phyloP scores from a whole-genome alignment of 2,329 filamentous ascomycete genomes.

The Monosporascus sp. region DNA sequence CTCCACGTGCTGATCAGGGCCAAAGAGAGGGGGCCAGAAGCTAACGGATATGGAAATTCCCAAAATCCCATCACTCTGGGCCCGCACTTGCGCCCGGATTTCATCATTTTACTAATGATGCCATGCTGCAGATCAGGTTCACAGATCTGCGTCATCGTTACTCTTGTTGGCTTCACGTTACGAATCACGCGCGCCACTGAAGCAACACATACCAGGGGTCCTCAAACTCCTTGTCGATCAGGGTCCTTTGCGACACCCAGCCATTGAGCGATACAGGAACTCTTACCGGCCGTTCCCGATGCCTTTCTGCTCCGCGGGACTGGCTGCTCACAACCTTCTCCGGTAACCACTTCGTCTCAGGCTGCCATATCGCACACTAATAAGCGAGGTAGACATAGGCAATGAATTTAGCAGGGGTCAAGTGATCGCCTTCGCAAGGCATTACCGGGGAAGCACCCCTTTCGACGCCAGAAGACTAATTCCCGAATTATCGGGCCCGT shows the following conservation, averaged over 20 bases:
- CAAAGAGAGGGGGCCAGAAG: background rate
- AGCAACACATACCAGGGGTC: too few species aligned
- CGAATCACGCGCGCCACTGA: too few species aligned
- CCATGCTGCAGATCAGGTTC: background rate
- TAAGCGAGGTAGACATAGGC: background rate
- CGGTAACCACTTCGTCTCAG: too few species aligned
- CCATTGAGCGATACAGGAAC: too few species aligned
- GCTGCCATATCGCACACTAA: background rate
- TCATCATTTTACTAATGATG: background rate
- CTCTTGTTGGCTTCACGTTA: background rate
- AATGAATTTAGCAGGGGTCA: background rate
- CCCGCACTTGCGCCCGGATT: background rate
- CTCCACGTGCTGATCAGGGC: background rate
- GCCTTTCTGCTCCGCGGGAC: too few species aligned
- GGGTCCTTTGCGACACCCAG: too few species aligned
- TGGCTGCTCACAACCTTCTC: too few species aligned
- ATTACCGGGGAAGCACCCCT: background rate
- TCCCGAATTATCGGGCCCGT: background rate
- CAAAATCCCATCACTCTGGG: background rate
- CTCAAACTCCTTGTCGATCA: too few species aligned
- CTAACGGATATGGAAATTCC: background rate
- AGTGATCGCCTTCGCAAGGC: background rate
- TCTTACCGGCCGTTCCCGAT: too few species aligned
- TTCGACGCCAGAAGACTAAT: background rate
- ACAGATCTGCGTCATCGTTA: background rate